A percentile compares a stretch with the other conserved stretches of the same genome.
Evolutionary conservation across 2,329 filamentous ascomycete species (phyloP).

Genomic region (Trichoderma sp.): DNA sequence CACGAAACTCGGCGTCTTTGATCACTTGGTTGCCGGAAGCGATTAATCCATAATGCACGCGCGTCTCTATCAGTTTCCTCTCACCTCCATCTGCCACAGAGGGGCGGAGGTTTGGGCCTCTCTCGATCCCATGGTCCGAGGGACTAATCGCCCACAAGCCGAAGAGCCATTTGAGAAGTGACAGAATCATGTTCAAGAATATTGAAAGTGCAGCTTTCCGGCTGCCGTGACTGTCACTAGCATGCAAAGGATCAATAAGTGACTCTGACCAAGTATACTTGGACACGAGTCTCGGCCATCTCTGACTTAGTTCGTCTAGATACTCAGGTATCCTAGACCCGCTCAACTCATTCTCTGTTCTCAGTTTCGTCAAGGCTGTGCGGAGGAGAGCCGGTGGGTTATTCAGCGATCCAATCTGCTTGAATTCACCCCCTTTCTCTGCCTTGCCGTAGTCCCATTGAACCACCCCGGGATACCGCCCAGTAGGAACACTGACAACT

Average conservation of each 20-base stretch:
- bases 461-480: not conserved
- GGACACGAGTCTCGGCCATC: not conserved
- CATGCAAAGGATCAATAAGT: not conserved
- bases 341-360: not conserved
- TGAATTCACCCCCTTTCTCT: not conserved
- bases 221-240: not conserved
- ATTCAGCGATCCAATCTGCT: not conserved
- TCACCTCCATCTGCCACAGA: not conserved
- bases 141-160: too few species aligned
- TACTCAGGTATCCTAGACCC: not conserved
- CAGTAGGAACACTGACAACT: not conserved
- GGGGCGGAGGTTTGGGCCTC: too few species aligned
- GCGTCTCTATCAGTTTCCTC: not conserved
- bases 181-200: too few species aligned
- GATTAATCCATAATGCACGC: not conserved
- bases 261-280: not conserved
- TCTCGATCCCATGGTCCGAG: too few species aligned
- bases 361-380: not conserved
- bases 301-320: not conserved
- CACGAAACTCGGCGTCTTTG: not conserved
- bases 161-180: too few species aligned
- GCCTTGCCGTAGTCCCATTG: not conserved
- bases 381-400: not conserved
- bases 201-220: too few species aligned
- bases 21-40: slow-evolving; percentile 7